Evolutionary conservation across 768 basidiomycete species (phyloP).

Genomic region (Boletus insuetus): DNA sequence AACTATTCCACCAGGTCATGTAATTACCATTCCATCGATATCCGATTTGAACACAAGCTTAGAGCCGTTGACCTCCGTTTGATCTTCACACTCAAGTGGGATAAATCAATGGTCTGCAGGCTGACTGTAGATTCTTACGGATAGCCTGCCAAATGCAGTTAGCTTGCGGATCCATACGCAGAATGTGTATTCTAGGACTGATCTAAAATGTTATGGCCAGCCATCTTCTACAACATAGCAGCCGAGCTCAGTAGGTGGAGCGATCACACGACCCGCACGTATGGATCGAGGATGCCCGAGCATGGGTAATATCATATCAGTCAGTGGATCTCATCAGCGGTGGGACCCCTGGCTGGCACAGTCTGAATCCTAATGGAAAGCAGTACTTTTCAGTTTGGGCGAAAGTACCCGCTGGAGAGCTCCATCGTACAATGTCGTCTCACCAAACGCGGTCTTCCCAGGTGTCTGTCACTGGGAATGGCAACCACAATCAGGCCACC

Average conservation of each 20-base stretch:
- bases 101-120: neutral
- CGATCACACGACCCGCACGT: neutral
- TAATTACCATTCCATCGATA: conserved; percentile 21
- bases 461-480: conserved; percentile 7
- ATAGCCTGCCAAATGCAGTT: neutral
- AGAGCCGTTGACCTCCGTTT: neutral
- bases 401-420: neutral
- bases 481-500: conserved; percentile 10
- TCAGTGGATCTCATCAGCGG: neutral
- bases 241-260: neutral
- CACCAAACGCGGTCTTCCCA: neutral
- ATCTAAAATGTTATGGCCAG: neutral
- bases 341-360: neutral
- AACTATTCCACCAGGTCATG: conserved; percentile 16
- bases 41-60: conserved; percentile 4
- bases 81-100: neutral
- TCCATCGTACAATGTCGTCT: conserved; percentile 4
- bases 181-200: neutral
- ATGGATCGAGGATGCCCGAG: neutral
- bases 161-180: conserved; percentile 1
- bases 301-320: neutral
- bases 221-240: neutral
- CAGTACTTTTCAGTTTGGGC: neutral
- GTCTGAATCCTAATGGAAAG: conserved; percentile 7
- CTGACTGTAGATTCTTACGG: neutral